Conservation (phyloP, 257 asterid genomes). For the Jacaranda mimosifolia region DNA sequence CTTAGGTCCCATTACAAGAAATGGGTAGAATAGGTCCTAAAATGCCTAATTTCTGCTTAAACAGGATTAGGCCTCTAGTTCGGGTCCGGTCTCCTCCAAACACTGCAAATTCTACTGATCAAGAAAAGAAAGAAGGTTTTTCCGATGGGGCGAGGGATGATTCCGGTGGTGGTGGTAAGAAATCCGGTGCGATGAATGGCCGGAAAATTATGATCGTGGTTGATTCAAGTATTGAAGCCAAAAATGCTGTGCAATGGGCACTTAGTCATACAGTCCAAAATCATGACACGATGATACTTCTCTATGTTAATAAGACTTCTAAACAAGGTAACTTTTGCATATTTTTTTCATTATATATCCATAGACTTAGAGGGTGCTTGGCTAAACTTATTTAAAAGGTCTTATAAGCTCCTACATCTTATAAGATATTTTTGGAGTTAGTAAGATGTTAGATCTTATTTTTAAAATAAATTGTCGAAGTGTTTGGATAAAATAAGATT, state of each 20-base stretch:
- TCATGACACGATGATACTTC: constrained; percentile 70
- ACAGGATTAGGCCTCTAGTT: constrained; percentile 74
- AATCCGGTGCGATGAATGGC: constrained; percentile 45
- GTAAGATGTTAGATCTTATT: too few relatives aligned
- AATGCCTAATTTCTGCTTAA: constrained; percentile 75
- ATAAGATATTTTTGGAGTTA: too few relatives aligned
- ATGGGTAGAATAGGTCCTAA: constrained; percentile 62
- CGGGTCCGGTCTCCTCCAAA: constrained; percentile 66
- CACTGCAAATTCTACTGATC: constrained; percentile 12
- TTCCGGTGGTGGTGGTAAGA: constrained; percentile 20
- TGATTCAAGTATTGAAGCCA: constrained; percentile 69
- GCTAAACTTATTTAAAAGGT: too few relatives aligned
- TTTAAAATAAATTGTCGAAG: too few relatives aligned
- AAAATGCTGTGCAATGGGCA: constrained; percentile 79
- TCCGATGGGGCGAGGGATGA: constrained; percentile 23
- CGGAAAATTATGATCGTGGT: constrained; percentile 83
- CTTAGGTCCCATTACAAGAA: constrained; percentile 26
- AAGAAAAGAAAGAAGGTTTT: constrained; percentile 27
- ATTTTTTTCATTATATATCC: not conserved
- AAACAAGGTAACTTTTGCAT: constrained; percentile 52
- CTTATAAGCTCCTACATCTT: too few relatives aligned
- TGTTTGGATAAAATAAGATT: too few relatives aligned
- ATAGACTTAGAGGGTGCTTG: not conserved
- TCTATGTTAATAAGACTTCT: constrained; percentile 60
- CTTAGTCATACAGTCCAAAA: constrained; percentile 73